Conservation (phyloP, 164 flowering plant species). For the Sedum album region DNA sequence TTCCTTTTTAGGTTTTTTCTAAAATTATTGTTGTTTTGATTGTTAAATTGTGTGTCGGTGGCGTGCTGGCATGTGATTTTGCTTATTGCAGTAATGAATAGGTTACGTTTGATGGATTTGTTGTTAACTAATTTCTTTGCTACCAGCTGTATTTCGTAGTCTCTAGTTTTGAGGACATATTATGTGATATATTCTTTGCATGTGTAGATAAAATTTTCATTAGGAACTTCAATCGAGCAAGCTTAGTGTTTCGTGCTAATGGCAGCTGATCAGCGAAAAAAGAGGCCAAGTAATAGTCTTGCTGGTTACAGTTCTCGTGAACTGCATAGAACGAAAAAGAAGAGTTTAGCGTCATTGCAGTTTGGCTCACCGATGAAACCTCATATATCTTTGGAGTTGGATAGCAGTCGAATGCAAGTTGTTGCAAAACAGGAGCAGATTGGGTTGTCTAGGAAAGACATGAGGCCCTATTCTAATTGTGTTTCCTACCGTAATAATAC, state of each 20-base stretch:
- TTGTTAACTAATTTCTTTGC: too few species aligned
- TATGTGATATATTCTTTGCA: background rate
- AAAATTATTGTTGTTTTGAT: background rate
- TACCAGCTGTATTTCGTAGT: too few species aligned
- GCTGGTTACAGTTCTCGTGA: slow-evolving; percentile 36
- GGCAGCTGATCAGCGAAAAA: slow-evolving; percentile 75
- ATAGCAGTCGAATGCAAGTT: slow-evolving; percentile 38
- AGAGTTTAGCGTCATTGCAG: slow-evolving; percentile 24
- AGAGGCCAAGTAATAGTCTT: slow-evolving; percentile 35
- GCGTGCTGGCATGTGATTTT: background rate
- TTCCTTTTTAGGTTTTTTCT: background rate
- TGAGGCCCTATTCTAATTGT: slow-evolving; percentile 42
- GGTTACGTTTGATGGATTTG: too few species aligned
- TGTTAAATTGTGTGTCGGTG: background rate
- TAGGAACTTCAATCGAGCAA: background rate
- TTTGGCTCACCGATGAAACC: slow-evolving; percentile 30
- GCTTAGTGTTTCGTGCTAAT: slow-evolving; percentile 23
- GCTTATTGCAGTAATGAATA: too few species aligned
- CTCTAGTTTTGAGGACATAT: too few species aligned
- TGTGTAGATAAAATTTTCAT: too few species aligned
- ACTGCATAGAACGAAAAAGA: slow-evolving; percentile 40
- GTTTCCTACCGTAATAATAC: slow-evolving; percentile 20
- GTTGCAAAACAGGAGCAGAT: slow-evolving; percentile 73
- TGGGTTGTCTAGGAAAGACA: slow-evolving; percentile 49
- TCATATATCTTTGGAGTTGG: slow-evolving; percentile 66